A percentile compares a stretch with the other conserved stretches of the same genome.
Evolutionary conservation across 495 filamentous ascomycete species (phyloP).

Genomic region (Xylaria acuta): DNA sequence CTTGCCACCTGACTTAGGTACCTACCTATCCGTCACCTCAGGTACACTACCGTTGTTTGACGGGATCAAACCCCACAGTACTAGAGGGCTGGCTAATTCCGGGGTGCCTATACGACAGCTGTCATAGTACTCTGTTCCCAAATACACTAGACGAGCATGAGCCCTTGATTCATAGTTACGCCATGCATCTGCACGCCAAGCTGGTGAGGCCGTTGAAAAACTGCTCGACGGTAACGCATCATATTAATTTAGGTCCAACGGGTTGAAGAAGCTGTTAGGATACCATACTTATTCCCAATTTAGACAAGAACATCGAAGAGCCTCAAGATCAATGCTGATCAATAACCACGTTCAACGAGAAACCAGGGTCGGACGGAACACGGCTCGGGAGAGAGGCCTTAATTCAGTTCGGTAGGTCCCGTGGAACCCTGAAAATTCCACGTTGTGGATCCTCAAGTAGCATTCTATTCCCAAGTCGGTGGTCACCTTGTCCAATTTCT

Average conservation of each 20-base stretch:
- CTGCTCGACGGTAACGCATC: background rate
- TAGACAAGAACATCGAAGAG: background rate
- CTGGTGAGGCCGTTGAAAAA: background rate
- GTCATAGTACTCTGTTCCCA: background rate
- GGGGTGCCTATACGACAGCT: background rate
- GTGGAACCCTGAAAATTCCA: constrained; percentile 19
- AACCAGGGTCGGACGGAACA: background rate
- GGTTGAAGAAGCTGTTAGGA: background rate
- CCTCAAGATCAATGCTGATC: background rate
- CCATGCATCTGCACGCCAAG: constrained; percentile 14
- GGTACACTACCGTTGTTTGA: constrained; percentile 1
- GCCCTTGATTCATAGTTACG: constrained; percentile 1
- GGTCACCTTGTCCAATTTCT: constrained; percentile 16
- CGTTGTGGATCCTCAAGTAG: constrained; percentile 18
- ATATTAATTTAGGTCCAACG: background rate
- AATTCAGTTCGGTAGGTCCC: constrained; percentile 17
- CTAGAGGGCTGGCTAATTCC: background rate
- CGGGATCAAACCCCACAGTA: background rate
- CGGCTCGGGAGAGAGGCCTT: constrained; percentile 9
- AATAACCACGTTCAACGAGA: background rate
- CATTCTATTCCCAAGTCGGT: constrained; percentile 16
- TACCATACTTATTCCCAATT: background rate
- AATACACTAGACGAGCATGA: background rate
- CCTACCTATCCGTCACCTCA: constrained; percentile 5
- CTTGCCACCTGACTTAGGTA: constrained; percentile 9